Evolutionary conservation across 257 asterid genomes (phyloP).

Genomic region (Solanum chmielewskii): DNA sequence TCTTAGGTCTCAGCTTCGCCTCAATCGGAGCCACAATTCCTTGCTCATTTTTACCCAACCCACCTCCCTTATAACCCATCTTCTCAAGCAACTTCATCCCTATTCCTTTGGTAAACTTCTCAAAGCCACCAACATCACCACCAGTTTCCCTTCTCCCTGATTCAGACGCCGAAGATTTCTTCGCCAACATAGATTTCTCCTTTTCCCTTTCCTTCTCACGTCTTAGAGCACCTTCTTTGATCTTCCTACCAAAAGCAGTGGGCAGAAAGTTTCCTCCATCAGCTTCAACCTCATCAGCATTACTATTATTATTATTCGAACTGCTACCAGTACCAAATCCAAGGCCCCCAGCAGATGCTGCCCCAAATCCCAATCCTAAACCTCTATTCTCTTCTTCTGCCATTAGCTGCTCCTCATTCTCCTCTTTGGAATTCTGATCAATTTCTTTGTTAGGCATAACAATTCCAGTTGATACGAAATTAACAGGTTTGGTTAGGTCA

Average conservation of each 20-base stretch:
- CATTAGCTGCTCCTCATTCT: conserved; percentile 4
- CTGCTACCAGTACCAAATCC: conserved; percentile 23
- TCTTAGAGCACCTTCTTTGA: conserved; percentile 61
- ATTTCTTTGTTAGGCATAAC: conserved; percentile 60
- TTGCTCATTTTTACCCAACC: conserved; percentile 80
- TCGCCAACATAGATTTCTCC: conserved; percentile 25
- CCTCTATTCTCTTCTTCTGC: conserved; percentile 12
- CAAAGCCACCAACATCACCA: conserved; percentile 53
- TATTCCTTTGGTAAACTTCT: conserved; percentile 69
- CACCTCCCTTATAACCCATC: conserved; percentile 96
- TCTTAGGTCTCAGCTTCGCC: conserved; percentile 74
- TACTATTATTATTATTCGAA: conserved; percentile 14
- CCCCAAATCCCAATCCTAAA: conserved; percentile 31
- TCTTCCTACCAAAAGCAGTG: conserved; percentile 58
- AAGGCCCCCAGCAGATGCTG: conserved; percentile 23
- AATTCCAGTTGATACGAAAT: conserved; percentile 52
- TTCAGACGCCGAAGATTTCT: conserved; percentile 27
- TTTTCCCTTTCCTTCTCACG: conserved; percentile 60
- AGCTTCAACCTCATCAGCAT: not conserved
- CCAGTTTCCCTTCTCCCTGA: conserved; percentile 26
- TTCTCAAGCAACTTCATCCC: conserved; percentile 67
- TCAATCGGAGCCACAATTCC: conserved; percentile 78
- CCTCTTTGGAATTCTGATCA: conserved; percentile 35
- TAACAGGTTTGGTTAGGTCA: conserved; percentile 70
- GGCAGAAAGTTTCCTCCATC: conserved; percentile 47